Conservation (phyloP, 2,329 filamentous ascomycete species). For the Diaporthe citri region DNA sequence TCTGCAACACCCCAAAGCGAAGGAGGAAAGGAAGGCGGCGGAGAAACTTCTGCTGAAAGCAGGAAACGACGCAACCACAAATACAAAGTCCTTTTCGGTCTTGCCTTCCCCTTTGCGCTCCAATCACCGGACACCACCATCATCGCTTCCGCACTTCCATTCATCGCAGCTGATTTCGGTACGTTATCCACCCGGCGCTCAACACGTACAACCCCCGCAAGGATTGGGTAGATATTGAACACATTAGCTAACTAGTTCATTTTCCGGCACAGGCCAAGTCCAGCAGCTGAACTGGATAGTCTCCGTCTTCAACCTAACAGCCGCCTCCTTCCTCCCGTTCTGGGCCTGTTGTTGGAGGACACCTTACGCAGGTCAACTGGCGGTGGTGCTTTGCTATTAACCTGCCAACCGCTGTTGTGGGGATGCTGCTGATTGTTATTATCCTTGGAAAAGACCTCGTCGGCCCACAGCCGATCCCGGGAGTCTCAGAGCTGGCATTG, state of each 20-base stretch:
- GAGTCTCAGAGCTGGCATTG: constrained; percentile 51
- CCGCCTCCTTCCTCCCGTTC: constrained; percentile 75
- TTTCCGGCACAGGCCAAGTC: constrained; percentile 64
- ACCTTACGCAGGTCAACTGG: constrained; percentile 68
- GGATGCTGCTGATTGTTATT: constrained; percentile 65
- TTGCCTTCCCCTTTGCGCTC: constrained; percentile 71
- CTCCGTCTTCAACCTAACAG: constrained; percentile 76
- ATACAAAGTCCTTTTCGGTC: constrained; percentile 65
- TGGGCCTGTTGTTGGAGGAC: constrained; percentile 74
- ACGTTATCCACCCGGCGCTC: constrained; percentile 30
- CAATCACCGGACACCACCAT: constrained; percentile 72
- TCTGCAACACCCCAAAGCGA: not conserved
- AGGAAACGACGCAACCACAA: constrained; percentile 50
- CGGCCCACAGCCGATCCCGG: constrained; percentile 61
- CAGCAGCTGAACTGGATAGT: constrained; percentile 77
- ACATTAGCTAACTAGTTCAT: too few relatives aligned
- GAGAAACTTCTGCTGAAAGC: not conserved
- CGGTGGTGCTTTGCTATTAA: constrained; percentile 76
- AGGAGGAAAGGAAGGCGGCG: not conserved
- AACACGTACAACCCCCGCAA: too few relatives aligned
- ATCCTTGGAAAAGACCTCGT: constrained; percentile 71
- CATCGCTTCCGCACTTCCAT: constrained; percentile 69
- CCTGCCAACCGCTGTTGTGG: constrained; percentile 65
- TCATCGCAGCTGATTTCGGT: constrained; percentile 76
- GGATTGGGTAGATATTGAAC: too few relatives aligned